A percentile compares a stretch with the other conserved stretches of the same genome.
These are phyloP conservation scores for Centrapalus pauciflorus DNA, from an alignment of 129 eudicot species.

Conservation along the genomic window DNA sequence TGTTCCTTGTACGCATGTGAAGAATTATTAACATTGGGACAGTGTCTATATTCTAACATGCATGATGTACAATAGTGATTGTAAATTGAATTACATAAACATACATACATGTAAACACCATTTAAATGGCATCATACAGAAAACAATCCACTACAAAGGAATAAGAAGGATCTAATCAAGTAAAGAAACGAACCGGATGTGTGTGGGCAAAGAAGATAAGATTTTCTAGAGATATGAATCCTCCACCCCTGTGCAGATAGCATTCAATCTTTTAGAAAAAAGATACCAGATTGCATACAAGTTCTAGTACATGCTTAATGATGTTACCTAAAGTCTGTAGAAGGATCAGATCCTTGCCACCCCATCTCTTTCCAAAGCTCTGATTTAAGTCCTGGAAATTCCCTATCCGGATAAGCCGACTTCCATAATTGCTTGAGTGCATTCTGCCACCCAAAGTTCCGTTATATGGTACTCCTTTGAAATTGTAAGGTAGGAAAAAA, in stretches of 20 bases:
- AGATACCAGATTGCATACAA: background rate
- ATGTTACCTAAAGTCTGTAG: conserved; percentile 88
- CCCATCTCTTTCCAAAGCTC: conserved; percentile 99
- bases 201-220: conserved; percentile 81
- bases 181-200: conserved; percentile 63
- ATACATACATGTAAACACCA: background rate
- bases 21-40: background rate
- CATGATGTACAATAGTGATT: background rate
- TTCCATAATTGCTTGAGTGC: conserved; percentile 85
- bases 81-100: background rate
- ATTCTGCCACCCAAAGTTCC: conserved; percentile 49
- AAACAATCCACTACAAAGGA: background rate
- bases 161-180: background rate
- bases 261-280: conserved; percentile 11
- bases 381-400: conserved; percentile 83
- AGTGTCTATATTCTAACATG: background rate
- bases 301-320: background rate
- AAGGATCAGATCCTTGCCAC: conserved; percentile 98
- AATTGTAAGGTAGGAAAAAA: background rate
- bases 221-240: conserved; percentile 85
- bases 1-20: background rate
- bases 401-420: conserved; percentile 79
- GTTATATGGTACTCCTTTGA: background rate
- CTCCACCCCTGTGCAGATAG: conserved; percentile 86
- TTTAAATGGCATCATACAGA: background rate